Evolutionary conservation across 345 rosid genomes (phyloP).

Genomic region (Pistacia atlantica): DNA sequence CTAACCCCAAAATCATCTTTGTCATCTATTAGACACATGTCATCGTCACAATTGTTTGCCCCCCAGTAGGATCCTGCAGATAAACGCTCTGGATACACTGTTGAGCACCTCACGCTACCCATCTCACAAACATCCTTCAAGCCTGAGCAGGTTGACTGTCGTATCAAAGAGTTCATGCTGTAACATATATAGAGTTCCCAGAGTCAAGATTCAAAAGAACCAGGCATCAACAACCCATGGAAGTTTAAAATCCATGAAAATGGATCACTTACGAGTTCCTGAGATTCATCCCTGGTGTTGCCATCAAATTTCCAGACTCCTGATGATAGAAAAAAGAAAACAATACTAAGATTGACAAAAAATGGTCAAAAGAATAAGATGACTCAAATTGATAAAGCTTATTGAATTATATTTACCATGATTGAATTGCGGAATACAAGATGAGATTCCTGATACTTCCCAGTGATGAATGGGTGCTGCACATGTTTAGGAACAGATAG

Average conservation of each 20-base stretch:
- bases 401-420: constrained; percentile 42
- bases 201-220: constrained; percentile 10
- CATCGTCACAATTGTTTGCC: constrained; percentile 50
- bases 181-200: constrained; percentile 25
- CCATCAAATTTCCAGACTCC: constrained; percentile 55
- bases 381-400: constrained; percentile 18
- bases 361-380: constrained; percentile 24
- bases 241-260: constrained; percentile 13
- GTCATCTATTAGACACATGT: constrained; percentile 82
- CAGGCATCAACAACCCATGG: constrained; percentile 6
- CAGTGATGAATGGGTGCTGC: constrained; percentile 90
- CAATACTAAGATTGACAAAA: constrained; percentile 16
- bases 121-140: constrained; percentile 78
- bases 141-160: constrained; percentile 69
- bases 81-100: constrained; percentile 46
- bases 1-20: constrained; percentile 63
- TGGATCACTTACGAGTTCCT: constrained; percentile 61
- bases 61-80: constrained; percentile 45
- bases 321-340: constrained; percentile 24
- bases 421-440: constrained; percentile 42
- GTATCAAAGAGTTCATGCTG: constrained; percentile 54
- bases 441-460: constrained; percentile 55
- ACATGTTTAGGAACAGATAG: constrained; percentile 27
- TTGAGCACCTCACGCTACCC: constrained; percentile 57
- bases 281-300: constrained; percentile 45